phyloP scores from a whole-genome alignment of 2,329 filamentous ascomycete genomes.

The Phaeosphaeria sp. region DNA sequence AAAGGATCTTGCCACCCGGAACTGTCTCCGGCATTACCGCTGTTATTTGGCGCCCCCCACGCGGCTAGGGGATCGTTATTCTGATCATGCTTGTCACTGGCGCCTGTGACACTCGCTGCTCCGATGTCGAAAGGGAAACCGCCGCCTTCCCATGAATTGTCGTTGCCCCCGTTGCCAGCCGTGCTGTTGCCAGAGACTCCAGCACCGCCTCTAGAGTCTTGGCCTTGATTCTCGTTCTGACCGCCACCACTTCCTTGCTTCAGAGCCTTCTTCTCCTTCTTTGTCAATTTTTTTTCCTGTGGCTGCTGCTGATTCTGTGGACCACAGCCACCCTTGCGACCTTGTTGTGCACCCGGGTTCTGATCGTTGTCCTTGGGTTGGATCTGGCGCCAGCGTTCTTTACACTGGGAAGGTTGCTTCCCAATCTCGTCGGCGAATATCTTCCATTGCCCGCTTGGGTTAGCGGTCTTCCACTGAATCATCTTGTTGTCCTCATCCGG shows the following conservation, averaged over 20 bases:
- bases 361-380: constrained; percentile 33
- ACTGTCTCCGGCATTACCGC: neutral
- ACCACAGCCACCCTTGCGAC: constrained; percentile 15
- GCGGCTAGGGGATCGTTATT: neutral
- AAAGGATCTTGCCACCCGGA: neutral
- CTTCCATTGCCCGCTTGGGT: constrained; percentile 31
- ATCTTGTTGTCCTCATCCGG: constrained; percentile 51
- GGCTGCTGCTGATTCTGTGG: neutral
- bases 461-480: constrained; percentile 41
- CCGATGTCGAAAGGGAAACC: neutral
- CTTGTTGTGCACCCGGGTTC: constrained; percentile 10
- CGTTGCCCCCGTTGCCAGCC: neutral
- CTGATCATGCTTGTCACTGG: neutral
- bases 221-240: constrained; percentile 17
- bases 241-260: constrained; percentile 9
- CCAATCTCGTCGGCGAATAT: constrained; percentile 38
- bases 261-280: constrained; percentile 12
- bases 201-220: neutral
- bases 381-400: constrained; percentile 44
- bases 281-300: neutral
- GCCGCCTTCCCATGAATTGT: neutral
- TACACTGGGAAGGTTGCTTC: constrained; percentile 24
- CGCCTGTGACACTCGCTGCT: neutral
- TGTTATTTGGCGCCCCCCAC: neutral
- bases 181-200: neutral